Evolutionary conservation across 441 rosid genomes (phyloP), one percentile per base, ranked within the genome.

Genomic region (Dalechampia spathulata): DNA sequence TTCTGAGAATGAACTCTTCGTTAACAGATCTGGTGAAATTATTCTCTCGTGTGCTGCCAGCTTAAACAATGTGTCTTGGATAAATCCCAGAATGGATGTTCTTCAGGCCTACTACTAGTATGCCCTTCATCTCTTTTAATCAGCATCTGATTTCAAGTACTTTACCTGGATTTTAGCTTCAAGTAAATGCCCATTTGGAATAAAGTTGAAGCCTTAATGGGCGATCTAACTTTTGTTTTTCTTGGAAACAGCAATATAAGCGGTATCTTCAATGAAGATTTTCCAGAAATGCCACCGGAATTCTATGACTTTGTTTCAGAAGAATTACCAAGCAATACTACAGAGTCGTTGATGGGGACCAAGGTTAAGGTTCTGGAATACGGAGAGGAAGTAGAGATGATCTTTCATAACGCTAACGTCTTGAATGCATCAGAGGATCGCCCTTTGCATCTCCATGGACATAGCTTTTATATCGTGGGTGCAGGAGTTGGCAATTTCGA

Each of bases 361-460:
- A 52, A 44, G 20, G 59, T 65, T 50, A 64, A 54, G 61, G 55
- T 64, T 51, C 51, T 68, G 9, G 55, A 65, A 26, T 75, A 48
- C 22, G 63, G 63, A 6, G 65, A 64, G 47, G 52, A 64, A 16
- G 70, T 67, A 32, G 73, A 67, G 45, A 67, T 75, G 1, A 63
- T 71, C 23, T 61, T 75, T 28, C 79, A 75, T 19, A 66, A 61
- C 10, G 44, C 64, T 7, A 75, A 71, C 25, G 44, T 61, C 3
- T 14, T 63, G 2, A 39, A 60, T 16, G 62, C 57, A 1, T 49
- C 65, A 0, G 62, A 52, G 42, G 65, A 44, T 45, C 73, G 62
- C 23, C 79, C 73, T 1, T 61, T 75, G 72, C 79, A 74, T 37
- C 54, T 74, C 46, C 79, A 75, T 20, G 75, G 79, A 0, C 49